phyloP scores from a whole-genome alignment of 2,329 filamentous ascomycete genomes.

The Orbilia blumenaviensis region DNA sequence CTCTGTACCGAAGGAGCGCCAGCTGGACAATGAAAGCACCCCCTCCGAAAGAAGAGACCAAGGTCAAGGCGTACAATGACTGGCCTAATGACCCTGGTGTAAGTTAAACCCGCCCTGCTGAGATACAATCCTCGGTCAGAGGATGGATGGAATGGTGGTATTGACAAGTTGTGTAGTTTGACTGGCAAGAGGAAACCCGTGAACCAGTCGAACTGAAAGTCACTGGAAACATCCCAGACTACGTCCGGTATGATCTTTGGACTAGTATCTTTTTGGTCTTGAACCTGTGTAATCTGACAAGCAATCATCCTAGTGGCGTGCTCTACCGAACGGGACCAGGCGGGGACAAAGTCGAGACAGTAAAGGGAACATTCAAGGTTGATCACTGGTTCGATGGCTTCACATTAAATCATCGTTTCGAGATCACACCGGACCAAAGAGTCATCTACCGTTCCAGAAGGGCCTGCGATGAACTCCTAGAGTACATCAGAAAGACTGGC shows the following conservation, averaged over 20 bases:
- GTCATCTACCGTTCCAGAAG: conserved; percentile 77
- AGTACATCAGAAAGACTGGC: conserved; percentile 70
- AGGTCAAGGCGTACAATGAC: conserved; percentile 40
- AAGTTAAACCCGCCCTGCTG: background rate
- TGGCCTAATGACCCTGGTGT: conserved; percentile 53
- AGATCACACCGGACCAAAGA: conserved; percentile 65
- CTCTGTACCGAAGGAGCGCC: conserved; percentile 34
- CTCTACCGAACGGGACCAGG: conserved; percentile 80
- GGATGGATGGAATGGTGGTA: background rate
- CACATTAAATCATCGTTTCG: conserved; percentile 75
- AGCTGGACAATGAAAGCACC: conserved; percentile 27
- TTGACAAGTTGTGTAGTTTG: conserved; percentile 66
- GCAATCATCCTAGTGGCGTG: conserved; percentile 68
- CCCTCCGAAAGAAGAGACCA: conserved; percentile 14
- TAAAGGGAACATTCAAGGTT: conserved; percentile 69
- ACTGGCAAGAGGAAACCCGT: conserved; percentile 72
- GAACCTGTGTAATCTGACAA: conserved; percentile 4
- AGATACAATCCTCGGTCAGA: background rate
- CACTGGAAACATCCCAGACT: conserved; percentile 73
- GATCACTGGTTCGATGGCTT: conserved; percentile 86
- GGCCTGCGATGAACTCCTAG: conserved; percentile 72
- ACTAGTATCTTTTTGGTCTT: background rate
- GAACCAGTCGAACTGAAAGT: conserved; percentile 72
- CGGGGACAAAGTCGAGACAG: conserved; percentile 70
- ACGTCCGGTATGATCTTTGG: conserved; percentile 61